Evolutionary conservation across 2,329 filamentous ascomycete genomes (phyloP).

Genomic region (Colletotrichum agaves): DNA sequence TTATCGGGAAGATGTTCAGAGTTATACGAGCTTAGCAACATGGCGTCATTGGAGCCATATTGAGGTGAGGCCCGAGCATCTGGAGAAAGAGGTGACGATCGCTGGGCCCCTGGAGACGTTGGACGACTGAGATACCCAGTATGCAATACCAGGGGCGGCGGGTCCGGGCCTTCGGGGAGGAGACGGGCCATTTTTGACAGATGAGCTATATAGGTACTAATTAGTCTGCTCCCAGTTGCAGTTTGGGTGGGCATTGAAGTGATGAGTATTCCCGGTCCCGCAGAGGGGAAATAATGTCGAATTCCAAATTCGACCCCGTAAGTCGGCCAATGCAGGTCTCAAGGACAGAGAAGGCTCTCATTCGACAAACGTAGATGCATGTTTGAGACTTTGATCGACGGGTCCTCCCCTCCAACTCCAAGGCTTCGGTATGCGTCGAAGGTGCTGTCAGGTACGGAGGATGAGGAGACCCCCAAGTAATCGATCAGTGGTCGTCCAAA

Average conservation of each 20-base stretch:
- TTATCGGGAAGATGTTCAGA: conserved; percentile 34
- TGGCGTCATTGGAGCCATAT: conserved; percentile 36
- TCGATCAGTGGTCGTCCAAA: background rate
- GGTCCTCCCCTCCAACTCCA: conserved; percentile 41
- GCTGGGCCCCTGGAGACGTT: conserved; percentile 15
- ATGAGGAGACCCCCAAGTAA: conserved; percentile 1
- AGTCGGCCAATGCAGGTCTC: conserved; percentile 37
- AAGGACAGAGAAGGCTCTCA: conserved; percentile 14
- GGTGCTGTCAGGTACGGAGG: background rate
- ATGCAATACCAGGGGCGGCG: conserved; percentile 25
- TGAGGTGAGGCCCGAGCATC: conserved; percentile 30
- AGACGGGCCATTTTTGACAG: background rate
- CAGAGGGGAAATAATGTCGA: conserved; percentile 4
- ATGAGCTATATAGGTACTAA: no score
- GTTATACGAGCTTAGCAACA: conserved; percentile 34
- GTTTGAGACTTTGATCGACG: conserved; percentile 39
- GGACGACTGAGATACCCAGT: conserved; percentile 19
- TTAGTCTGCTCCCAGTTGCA: conserved; percentile 1
- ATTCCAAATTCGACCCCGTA: conserved; percentile 20
- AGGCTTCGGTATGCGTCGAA: conserved; percentile 32
- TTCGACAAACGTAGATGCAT: conserved; percentile 32
- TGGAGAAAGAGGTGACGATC: conserved; percentile 29
- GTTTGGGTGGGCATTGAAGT: background rate
- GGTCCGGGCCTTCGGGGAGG: background rate
- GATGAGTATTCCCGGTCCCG: conserved; percentile 12